phyloP scores from a whole-genome alignment of 768 basidiomycete genomes.

The Macrolepiota dolichaula region DNA sequence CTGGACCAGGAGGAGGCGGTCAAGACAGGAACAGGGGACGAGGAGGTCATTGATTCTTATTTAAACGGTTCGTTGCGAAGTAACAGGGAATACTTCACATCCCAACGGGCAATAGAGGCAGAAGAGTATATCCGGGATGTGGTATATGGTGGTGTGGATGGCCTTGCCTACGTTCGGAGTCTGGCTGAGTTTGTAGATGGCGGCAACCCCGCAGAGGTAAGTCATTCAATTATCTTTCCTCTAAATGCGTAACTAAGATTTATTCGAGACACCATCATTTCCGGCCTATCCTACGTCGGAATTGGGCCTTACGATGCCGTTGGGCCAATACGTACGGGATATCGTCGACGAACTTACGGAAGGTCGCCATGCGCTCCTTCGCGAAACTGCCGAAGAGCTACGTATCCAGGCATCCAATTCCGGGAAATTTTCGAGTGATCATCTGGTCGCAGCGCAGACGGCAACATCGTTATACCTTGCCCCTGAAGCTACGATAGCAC shows the following conservation, averaged over 20 bases:
- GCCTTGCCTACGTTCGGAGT: slow-evolving; percentile 73
- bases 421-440: slow-evolving; percentile 5
- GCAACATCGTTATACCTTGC: slow-evolving; percentile 37
- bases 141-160: slow-evolving; percentile 80
- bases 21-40: slow-evolving; percentile 12
- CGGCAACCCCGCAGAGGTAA: slow-evolving; percentile 28
- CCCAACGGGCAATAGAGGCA: slow-evolving; percentile 45
- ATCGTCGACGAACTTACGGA: slow-evolving; percentile 46
- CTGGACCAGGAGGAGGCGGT: slow-evolving; percentile 29
- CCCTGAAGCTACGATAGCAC: slow-evolving; percentile 36
- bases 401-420: slow-evolving; percentile 13
- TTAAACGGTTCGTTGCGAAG: slow-evolving; percentile 16
- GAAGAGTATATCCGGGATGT: slow-evolving; percentile 68
- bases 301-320: slow-evolving; percentile 30
- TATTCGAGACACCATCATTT: background rate
- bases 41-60: slow-evolving; percentile 16
- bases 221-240: slow-evolving; percentile 10
- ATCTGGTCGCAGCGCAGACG: slow-evolving; percentile 30
- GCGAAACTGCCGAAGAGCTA: slow-evolving; percentile 35
- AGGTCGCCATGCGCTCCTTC: slow-evolving; percentile 42
- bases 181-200: slow-evolving; percentile 68
- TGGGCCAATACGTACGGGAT: slow-evolving; percentile 41
- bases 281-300: slow-evolving; percentile 10
- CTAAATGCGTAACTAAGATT: background rate
- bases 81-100: slow-evolving; percentile 43